These are phyloP conservation scores for Eucalyptus pauciflora DNA, from an alignment of 345 rosid genomes.

Conservation along the genomic window DNA sequence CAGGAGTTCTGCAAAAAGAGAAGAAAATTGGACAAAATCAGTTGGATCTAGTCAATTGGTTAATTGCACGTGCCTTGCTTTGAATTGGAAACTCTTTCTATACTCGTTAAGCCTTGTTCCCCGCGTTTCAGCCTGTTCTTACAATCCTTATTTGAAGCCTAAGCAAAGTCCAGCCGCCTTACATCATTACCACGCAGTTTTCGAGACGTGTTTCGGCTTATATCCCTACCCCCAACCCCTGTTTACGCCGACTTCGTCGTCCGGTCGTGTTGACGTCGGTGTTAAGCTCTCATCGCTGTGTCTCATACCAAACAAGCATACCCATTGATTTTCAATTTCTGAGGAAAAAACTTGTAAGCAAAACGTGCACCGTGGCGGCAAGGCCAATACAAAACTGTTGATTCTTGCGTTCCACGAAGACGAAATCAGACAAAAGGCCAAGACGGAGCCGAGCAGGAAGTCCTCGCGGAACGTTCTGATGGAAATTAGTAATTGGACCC, in stretches of 20 bases:
- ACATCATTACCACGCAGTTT: not conserved
- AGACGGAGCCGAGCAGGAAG: not conserved
- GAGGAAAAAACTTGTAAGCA: not conserved
- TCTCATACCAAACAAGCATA: not conserved
- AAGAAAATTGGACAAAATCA: not conserved
- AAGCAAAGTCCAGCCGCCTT: too few relatives aligned
- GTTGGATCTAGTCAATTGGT: not conserved
- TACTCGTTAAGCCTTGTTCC: not conserved
- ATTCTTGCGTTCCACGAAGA: not conserved
- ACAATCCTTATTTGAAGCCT: too few relatives aligned
- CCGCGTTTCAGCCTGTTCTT: not conserved
- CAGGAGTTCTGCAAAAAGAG: not conserved
- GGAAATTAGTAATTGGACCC: not conserved
- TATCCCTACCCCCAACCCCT: not conserved
- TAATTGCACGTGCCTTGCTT: not conserved
- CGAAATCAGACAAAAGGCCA: not conserved
- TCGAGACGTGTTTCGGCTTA: not conserved
- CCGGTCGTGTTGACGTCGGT: not conserved
- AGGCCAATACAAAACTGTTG: not conserved
- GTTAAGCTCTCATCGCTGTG: not conserved
- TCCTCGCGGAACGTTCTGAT: not conserved
- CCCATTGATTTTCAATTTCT: not conserved
- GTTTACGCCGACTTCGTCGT: not conserved
- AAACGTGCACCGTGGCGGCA: not conserved
- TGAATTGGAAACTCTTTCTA: not conserved